Percentiles rank a stretch among this genome's conserved stretches.
Evolutionary conservation across 2,329 filamentous ascomycete genomes (phyloP).

Genomic region (Trichoderma oligosporum): DNA sequence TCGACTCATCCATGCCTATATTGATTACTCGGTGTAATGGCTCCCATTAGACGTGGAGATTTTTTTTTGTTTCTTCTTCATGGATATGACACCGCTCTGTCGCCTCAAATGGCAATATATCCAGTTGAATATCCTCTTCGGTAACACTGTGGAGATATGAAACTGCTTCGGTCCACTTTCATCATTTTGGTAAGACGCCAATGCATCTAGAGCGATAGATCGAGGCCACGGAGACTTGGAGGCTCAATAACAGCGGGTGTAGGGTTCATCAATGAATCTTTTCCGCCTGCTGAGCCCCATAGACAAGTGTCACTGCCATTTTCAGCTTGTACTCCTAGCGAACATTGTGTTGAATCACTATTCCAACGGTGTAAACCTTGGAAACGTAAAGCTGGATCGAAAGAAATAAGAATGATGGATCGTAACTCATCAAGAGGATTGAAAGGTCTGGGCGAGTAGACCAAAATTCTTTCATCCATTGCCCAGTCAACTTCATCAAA

Average conservation of each 20-base stretch:
- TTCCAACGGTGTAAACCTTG: conserved; percentile 22
- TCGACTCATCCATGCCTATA: not conserved
- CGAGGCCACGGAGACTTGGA: conserved; percentile 3
- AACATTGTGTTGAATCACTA: not conserved
- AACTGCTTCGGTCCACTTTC: not conserved
- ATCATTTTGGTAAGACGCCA: not conserved
- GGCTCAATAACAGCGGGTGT: not conserved
- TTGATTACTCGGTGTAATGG: not conserved
- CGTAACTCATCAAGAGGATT: conserved; percentile 18
- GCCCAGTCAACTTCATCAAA: conserved; percentile 39
- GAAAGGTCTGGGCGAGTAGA: conserved; percentile 37
- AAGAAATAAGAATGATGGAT: conserved; percentile 29
- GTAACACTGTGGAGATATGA: conserved; percentile 1
- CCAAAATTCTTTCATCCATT: conserved; percentile 46
- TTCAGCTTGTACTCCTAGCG: not conserved
- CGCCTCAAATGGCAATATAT: not conserved
- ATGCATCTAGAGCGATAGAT: not conserved
- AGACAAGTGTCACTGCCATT: not conserved
- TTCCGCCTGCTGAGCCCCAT: not conserved
- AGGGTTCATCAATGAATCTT: not conserved
- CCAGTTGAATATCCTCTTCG: not conserved
- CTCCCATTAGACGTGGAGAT: not conserved
- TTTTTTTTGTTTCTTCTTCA: no score
- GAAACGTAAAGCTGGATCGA: conserved; percentile 30
- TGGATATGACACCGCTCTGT: not conserved